Evolutionary conservation across 352 stramenopile species (phyloP), one percentile per base, ranked within the genome.

Genomic region (Pythium dissotocum): DNA sequence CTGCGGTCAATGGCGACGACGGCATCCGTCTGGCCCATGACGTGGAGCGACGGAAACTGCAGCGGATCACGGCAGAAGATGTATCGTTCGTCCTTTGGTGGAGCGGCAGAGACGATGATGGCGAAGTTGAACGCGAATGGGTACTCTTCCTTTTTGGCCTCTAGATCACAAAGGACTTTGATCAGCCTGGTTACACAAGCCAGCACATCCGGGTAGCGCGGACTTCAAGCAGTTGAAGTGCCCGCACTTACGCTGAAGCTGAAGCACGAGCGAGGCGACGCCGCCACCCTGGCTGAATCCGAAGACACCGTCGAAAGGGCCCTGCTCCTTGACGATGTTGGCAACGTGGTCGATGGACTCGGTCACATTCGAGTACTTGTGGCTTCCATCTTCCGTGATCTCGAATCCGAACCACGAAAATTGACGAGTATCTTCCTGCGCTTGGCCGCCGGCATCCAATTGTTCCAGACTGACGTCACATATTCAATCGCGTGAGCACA

Each of bases 301-400:
- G 49, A 94, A 91, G 38, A 96, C 79, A 21, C 88, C 88, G 46
- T 95, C 80, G 58, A 96, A 96, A 10, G 88, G 88, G n/a, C 87
- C 87, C 40, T 94, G 83, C 18, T 80, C 85, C 32, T 76, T 77
- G 35, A 81, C 80, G 36, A 94, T 83, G 24, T 72, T 68, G 9
- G 71, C 78, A 6, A 96, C 58, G 63, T 91, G 94, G 4, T 84
- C 83, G 33, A 94, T 76, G 3, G 85, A 75, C 58, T 93, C 85
- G 8, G 87, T 71, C 44, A 94, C 77, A 1, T 77, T 70, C 12
- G 75, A 71, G 55, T 88, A 77, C 18, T 71, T 63, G 58, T 80
- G 77, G n/a, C 75, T 64, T 1, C 78, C 80, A 8, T 77, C 77
- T 4, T 78, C 63, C 21, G 80, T 77, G 0, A 75, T 60, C 21